Evolutionary conservation across 768 basidiomycete genomes (phyloP).

Genomic region (Tricholoma matsutake): DNA sequence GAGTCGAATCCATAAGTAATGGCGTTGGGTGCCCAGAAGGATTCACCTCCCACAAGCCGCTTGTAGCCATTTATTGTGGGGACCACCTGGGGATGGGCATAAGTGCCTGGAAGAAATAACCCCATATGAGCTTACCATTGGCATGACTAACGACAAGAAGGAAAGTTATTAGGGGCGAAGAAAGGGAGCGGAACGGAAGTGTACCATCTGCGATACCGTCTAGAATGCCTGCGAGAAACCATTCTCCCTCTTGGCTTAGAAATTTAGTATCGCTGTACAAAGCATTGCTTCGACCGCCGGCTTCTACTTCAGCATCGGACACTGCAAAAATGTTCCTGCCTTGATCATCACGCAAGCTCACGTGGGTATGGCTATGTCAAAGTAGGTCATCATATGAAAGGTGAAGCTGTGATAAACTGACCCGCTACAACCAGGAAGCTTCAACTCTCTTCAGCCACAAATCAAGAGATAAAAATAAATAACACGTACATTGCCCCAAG

Average conservation of each 20-base stretch:
- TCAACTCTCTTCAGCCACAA: not conserved
- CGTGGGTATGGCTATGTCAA: constrained; percentile 76
- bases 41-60: constrained; percentile 89
- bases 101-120: not conserved
- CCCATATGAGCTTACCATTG: constrained; percentile 50
- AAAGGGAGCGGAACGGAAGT: constrained; percentile 18
- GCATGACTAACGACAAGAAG: constrained; percentile 56
- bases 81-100: constrained; percentile 48
- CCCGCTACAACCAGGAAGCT: constrained; percentile 98
- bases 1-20: constrained; percentile 96
- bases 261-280: constrained; percentile 79
- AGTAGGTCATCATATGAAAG: not conserved
- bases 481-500: constrained; percentile 80
- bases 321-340: constrained; percentile 84
- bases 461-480: not conserved
- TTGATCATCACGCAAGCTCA: constrained; percentile 67
- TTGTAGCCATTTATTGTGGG: constrained; percentile 98
- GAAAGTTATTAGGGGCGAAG: not conserved
- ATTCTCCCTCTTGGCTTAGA: constrained; percentile 80
- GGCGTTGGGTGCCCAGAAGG: constrained; percentile 92
- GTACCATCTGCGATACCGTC: constrained; percentile 87
- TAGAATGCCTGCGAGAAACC: constrained; percentile 92
- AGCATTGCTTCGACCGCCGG: constrained; percentile 72
- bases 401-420: constrained; percentile 25
- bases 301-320: constrained; percentile 52